A percentile compares a stretch with the other conserved stretches of the same genome.
Evolutionary conservation across 441 rosid genomes (phyloP).

Genomic region (Erysimum pusillum): DNA sequence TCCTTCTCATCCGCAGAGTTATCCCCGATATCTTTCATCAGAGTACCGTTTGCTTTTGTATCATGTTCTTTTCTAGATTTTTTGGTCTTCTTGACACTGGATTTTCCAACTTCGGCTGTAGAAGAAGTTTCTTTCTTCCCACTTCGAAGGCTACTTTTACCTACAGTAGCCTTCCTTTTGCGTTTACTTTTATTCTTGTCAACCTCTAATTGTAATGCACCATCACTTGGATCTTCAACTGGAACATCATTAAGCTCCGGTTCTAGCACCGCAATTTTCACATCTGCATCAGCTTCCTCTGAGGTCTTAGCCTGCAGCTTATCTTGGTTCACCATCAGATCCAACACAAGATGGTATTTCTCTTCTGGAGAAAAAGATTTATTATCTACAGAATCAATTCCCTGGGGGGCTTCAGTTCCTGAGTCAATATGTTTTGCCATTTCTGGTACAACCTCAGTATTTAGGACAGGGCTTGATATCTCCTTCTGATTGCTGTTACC

Average conservation of each 20-base stretch:
- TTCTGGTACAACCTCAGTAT: conserved; percentile 45
- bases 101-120: too few relatives aligned
- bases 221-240: conserved; percentile 46
- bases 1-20: conserved; percentile 62
- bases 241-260: conserved; percentile 31
- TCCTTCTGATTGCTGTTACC: conserved; percentile 48
- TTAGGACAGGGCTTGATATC: conserved; percentile 39
- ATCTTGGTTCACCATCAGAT: conserved; percentile 41
- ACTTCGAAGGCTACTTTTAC: conserved; percentile 16
- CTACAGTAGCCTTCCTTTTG: conserved; percentile 19
- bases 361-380: conserved; percentile 71
- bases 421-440: conserved; percentile 28
- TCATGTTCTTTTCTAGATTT: conserved; percentile 34
- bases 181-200: conserved; percentile 29
- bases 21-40: conserved; percentile 40
- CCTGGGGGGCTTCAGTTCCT: conserved; percentile 39
- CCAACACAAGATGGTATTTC: conserved; percentile 44
- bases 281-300: conserved; percentile 33
- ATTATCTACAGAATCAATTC: conserved; percentile 48
- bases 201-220: conserved; percentile 36
- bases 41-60: conserved; percentile 19
- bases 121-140: too few relatives aligned
- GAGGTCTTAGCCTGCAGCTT: conserved; percentile 38
- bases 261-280: conserved; percentile 33
- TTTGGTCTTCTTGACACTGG: too few relatives aligned